Base-by-base conservation (phyloP, 805 yeast species). In the Cyberlindnera suaveolens region DNA sequence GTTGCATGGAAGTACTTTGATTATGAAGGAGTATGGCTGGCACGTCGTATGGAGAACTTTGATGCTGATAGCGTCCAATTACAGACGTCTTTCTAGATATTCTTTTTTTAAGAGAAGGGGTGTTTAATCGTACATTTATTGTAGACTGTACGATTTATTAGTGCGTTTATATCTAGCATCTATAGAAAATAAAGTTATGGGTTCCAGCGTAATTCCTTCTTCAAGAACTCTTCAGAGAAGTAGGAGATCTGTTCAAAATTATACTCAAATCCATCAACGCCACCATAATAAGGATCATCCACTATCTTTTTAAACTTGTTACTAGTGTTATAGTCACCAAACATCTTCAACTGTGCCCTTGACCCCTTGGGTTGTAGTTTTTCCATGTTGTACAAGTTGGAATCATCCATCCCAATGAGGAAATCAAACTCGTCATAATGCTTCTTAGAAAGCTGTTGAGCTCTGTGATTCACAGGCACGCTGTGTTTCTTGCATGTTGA, bases 211-310 rank as follows among this genome's bases (percentile, higher is more conserved):
- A 65, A 43, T 47, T 80, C 87, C 40, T 57, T 68, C 48, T 72
- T 68, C 41, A 90, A 56, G 50, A 90, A 85, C 47, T 78, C 80
- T 50, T 82, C 77, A 44, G 86, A 77, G 60, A 91, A 91, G 53
- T 85, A 89, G 10, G 67, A 58, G 40, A 89, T 71, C 58, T 90
- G 98, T 43, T 73, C 59, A 59, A 80, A 90, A 62, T 85, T 87
- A 44, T 68, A 72, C 61, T 87, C 93, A 59, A 90, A 90, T 2
- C 96, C 96, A 50, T 77, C 73, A 17, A 65, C 66, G 0, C 95
- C 96, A 5, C 97, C 97, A 57, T 90, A 91, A 62, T 91, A 90
- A 1, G 98, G 98, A 61, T 90, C 98, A 42, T 78, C 85, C 6
- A 90, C 90, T 30, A 85, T 77, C 31, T 63, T 69, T 16, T 68